Percentiles rank a stretch among this genome's conserved stretches.
These are phyloP conservation scores for Russula sp. DNA, from an alignment of 768 basidiomycete species.

Conservation along the genomic window DNA sequence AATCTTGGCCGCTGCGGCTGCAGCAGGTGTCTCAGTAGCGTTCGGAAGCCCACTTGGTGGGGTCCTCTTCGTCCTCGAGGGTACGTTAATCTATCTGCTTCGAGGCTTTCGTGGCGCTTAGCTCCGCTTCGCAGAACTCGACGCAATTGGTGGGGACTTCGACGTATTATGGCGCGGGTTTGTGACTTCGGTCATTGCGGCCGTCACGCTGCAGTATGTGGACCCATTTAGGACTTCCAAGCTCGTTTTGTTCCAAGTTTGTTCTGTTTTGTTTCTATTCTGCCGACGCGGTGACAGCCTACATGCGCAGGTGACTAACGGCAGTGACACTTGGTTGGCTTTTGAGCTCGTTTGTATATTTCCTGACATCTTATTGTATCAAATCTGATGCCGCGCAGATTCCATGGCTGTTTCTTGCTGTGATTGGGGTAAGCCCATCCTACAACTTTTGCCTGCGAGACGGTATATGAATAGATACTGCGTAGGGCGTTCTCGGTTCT, in stretches of 20 bases:
- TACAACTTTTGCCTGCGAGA: not conserved
- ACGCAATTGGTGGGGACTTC: constrained; percentile 65
- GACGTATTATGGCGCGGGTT: constrained; percentile 88
- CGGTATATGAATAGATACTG: constrained; percentile 11
- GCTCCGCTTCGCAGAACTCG: constrained; percentile 47
- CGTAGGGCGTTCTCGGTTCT: constrained; percentile 62
- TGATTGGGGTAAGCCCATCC: constrained; percentile 51
- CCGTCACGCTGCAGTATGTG: constrained; percentile 77
- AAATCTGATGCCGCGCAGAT: constrained; percentile 43
- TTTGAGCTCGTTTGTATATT: constrained; percentile 59
- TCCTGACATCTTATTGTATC: not conserved
- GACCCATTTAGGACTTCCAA: constrained; percentile 86
- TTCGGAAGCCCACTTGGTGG: constrained; percentile 87
- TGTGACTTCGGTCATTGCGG: constrained; percentile 83
- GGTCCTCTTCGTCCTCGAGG: constrained; percentile 81
- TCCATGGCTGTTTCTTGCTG: constrained; percentile 64
- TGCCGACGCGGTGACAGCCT: not conserved
- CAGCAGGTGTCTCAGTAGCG: constrained; percentile 84
- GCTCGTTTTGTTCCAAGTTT: constrained; percentile 73
- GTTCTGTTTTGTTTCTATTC: constrained; percentile 14
- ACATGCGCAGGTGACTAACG: constrained; percentile 50
- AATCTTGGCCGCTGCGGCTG: constrained; percentile 76
- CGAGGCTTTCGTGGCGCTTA: not conserved
- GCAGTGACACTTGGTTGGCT: constrained; percentile 60
- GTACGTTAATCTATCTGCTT: constrained; percentile 31